Base-by-base conservation (phyloP, 257 asterid genomes). In the Nicotiana otophora region DNA sequence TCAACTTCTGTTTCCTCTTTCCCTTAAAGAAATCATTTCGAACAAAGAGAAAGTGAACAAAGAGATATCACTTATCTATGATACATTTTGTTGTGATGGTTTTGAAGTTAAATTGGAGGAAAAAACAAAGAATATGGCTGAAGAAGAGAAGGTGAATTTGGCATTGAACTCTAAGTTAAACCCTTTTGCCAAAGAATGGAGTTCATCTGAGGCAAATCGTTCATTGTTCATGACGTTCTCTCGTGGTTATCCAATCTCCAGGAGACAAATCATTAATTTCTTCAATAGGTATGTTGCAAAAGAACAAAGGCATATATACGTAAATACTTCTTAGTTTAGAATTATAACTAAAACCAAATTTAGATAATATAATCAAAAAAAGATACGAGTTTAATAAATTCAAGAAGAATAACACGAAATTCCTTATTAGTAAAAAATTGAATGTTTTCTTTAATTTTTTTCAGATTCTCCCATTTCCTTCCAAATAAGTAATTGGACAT, bases 201-300 rank as follows among this genome's bases (percentile, higher is more conserved):
- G 9, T 4, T 72, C 42, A 33, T 23, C 78, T 1, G 65, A 58
- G 77, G 66, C 17, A 0, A 10, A 72, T 6, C 36, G 86, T 5
- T 58, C 83, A 5, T 60, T 85, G 53, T 85, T 82, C 78, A 68
- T 85, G 78, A 82, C 87, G 5, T 78, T 85, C 83, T 85, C 87
- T 16, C 62, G 33, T 8, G 81, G 83, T 7, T 42, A 4, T 5
- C 77, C 83, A 5, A 65, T 86, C 5, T 11, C 81, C 4, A 55
- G 54, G 64, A 4, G 30, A 5, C 67, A 86, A 46, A 83, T 86
- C 1, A 5, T 20, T 1, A n/a, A 28, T 3, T 82, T 80, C 54
- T 86, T 86, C 15, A 48, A 23, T 10, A 58, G 82, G 88, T 83
- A 84, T 7, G 46, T 39, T 39, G 1, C 46, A 39, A 39, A 39